Base-by-base conservation (phyloP, 371 early-diverging fungal species). In the Entomophthora muscae region DNA sequence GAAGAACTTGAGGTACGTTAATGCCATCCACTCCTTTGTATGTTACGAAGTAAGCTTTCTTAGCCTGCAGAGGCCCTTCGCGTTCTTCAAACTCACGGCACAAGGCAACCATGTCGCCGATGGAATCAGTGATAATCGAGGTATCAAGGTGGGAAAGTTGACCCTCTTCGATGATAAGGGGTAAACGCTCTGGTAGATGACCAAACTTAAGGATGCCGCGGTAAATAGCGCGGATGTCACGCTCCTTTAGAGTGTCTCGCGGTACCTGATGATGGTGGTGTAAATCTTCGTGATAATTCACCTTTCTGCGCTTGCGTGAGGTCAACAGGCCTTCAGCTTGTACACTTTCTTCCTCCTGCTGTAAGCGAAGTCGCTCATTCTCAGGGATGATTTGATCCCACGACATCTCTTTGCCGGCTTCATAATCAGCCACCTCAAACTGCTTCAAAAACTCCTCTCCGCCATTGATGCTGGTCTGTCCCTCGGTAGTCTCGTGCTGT, bases 371-470 rank as follows among this genome's bases (percentile, higher is more conserved):
- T 26, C 91, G 81, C 64, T 92, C 92, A 1, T 81, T 79, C 63
- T 85, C 83, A n/a, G 98, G 98, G 63, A 98, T 93, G 64, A 98
- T 91, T 1, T 95, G 94, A 17, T 95, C 94, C 97, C 98, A 98
- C 21, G 77, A 78, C 66, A 93, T 71, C 63, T 85, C 84, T 33
- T 78, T 75, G 0, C 78, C 82, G 3, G 89, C 90, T 57, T 84
- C 88, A 67, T 87, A 90, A 70, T 97, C 96, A 0, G 93, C 88
- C 24, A 93, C 89, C 70, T 89, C 82, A 78, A 95, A 97, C 73
- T 95, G 93, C 28, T 85, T 81, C 67, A 96, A 73, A 71, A 97
- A 97, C 67, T 93, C 97, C 32, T 90, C 91, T 17, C 85, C 83
- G 12, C 88, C 91, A 0, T 78, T 76, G 0, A 75, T 78, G 0